These are phyloP conservation scores for Scleroderma bovista DNA, from an alignment of 768 basidiomycete species.

Conservation along the genomic window DNA sequence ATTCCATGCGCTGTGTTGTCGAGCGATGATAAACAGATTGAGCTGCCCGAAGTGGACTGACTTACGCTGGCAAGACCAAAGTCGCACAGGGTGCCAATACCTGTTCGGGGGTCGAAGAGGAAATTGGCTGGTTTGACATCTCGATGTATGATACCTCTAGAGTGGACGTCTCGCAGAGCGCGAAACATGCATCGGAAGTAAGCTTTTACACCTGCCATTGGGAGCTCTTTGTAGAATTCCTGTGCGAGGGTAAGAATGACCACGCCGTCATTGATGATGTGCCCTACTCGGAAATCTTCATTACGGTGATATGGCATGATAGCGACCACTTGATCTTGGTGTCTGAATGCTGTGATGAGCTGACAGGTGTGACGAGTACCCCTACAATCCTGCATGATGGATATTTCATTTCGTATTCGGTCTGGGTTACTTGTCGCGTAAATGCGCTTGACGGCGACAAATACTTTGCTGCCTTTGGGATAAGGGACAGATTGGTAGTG, in stretches of 20 bases:
- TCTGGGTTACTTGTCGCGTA: slow-evolving; percentile 94
- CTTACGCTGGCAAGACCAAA: slow-evolving; percentile 93
- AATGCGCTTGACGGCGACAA: slow-evolving; percentile 94
- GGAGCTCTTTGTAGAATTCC: slow-evolving; percentile 75
- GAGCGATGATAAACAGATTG: slow-evolving; percentile 2
- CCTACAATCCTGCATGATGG: slow-evolving; percentile 81
- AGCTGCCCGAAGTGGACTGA: slow-evolving; percentile 2
- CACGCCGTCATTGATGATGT: neutral
- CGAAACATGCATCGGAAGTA: slow-evolving; percentile 92
- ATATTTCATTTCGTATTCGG: slow-evolving; percentile 87
- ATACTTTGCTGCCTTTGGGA: slow-evolving; percentile 47
- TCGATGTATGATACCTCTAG: slow-evolving; percentile 84
- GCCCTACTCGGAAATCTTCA: slow-evolving; percentile 88
- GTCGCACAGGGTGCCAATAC: slow-evolving; percentile 84
- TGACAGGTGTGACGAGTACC: slow-evolving; percentile 87
- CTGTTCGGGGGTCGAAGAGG: slow-evolving; percentile 80
- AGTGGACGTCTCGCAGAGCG: slow-evolving; percentile 83
- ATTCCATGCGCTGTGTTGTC: slow-evolving; percentile 49
- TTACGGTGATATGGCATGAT: slow-evolving; percentile 92
- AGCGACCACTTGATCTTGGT: slow-evolving; percentile 87
- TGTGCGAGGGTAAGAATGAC: slow-evolving; percentile 22
- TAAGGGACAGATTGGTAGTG: slow-evolving; percentile 51
- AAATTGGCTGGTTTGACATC: slow-evolving; percentile 99
- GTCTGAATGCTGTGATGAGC: slow-evolving; percentile 89
- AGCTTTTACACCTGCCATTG: slow-evolving; percentile 70